Percentiles rank a stretch among this genome's conserved stretches.
Conservation (phyloP, 1,284 basidiomycete species). For the Trametes sp. region DNA sequence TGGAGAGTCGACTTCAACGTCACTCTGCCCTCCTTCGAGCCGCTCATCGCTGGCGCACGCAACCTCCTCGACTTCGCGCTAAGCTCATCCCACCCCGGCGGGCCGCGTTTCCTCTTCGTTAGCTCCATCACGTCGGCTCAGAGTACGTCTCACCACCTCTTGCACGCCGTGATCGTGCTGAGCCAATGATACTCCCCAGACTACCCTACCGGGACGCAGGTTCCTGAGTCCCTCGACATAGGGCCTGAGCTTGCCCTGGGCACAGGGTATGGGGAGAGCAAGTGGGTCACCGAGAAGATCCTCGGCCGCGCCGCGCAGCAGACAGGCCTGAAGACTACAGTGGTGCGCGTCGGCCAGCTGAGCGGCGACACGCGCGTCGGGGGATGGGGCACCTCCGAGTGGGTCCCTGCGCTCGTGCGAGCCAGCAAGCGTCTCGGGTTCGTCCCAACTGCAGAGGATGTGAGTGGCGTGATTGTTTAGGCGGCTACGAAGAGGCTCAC, state of each 20-base stretch:
- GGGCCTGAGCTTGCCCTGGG: slow-evolving; percentile 24
- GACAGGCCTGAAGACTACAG: slow-evolving; percentile 22
- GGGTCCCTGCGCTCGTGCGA: slow-evolving; percentile 29
- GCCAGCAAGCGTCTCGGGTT: slow-evolving; percentile 21
- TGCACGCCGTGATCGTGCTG: slow-evolving; percentile 5
- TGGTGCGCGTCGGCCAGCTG: slow-evolving; percentile 32
- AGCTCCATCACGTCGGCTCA: slow-evolving; percentile 30
- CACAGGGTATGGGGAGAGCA: slow-evolving; percentile 32
- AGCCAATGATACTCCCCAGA: slow-evolving; percentile 13
- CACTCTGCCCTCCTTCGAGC: slow-evolving; percentile 44
- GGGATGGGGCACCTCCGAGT: slow-evolving; percentile 33
- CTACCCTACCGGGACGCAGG: slow-evolving; percentile 6
- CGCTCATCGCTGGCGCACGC: slow-evolving; percentile 47
- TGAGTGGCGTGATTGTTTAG: neutral
- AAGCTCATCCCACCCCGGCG: slow-evolving; percentile 32
- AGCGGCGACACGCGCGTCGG: slow-evolving; percentile 29
- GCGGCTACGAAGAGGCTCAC: neutral
- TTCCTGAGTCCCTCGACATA: slow-evolving; percentile 17
- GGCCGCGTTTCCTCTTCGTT: slow-evolving; percentile 40
- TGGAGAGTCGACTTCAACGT: slow-evolving; percentile 55
- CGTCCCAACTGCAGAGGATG: slow-evolving; percentile 26
- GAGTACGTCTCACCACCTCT: slow-evolving; percentile 19
- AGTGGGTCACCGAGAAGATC: slow-evolving; percentile 34
- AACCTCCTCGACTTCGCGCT: slow-evolving; percentile 51
- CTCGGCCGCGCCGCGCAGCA: slow-evolving; percentile 15